Evolutionary conservation across 177 flowering plant genomes (phyloP), one percentile per base, ranked within the genome.

Genomic region (Vitis hybrid): DNA sequence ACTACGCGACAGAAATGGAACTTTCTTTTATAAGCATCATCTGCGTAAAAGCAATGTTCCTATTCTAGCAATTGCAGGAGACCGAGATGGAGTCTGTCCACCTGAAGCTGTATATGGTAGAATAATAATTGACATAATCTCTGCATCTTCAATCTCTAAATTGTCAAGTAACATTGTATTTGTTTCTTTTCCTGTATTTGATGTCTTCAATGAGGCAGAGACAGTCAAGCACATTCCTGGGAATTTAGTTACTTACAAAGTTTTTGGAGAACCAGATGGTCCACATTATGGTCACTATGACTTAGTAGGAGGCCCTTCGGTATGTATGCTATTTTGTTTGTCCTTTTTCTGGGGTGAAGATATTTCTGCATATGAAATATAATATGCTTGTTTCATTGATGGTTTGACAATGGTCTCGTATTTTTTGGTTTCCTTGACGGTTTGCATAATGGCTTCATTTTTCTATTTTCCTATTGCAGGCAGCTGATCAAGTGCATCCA

Each of bases 241-340:
- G 69, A 75, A 84, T 71, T 68, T 89, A 79, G 87, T 84, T 55
- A 76, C 88, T 9, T 92, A 82, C 76, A 87, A 87, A 86, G 82
- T 91, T 21, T 84, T 91, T 68, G 98, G 98, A 73, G 80, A 86
- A 70, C 80, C 84, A 21, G 82, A 74, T 15, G 97, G 99, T 52
- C 90, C 93, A 35, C 97, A 93, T 73, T 95, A 86, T 86, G 98
- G 90, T 75, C 99, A 95, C 75, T 93, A 95, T 77, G 99, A 95
- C 77, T 59, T 95, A 67, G 94, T 95, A 27, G 97, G 94, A 70
- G 90, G 97, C 24, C 81, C 85, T 10, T 3, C 82, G 92, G 99
- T 91, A 84, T 57, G 83, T 15, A 12, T 48, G 21, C n/a, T 17
- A 35, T 59, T 49, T 35, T 51, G 10, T 62, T 21, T 4, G 11